A percentile compares a stretch with the other conserved stretches of the same genome.
phyloP scores from a whole-genome alignment of 2,329 filamentous ascomycete species.

The Didymella sp. region DNA sequence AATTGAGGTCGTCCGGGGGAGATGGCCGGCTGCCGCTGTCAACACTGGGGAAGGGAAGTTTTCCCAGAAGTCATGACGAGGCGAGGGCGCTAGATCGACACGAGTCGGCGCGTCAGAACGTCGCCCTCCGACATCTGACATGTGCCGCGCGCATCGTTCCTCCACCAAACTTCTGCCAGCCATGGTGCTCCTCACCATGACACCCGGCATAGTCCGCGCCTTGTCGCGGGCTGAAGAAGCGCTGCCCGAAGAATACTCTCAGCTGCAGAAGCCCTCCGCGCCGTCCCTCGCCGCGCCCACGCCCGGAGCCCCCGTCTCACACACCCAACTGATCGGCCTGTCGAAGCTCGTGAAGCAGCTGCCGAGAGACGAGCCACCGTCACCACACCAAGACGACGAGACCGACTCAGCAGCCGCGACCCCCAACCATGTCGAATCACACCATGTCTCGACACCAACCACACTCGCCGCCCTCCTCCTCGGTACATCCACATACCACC shows the following conservation, averaged over 20 bases:
- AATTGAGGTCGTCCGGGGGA: conserved; percentile 10
- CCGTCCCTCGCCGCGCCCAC: conserved; percentile 59
- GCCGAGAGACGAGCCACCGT: neutral
- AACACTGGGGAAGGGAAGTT: conserved; percentile 27
- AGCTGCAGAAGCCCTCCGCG: conserved; percentile 49
- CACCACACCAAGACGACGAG: neutral
- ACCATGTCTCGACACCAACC: neutral
- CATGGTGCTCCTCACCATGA: conserved; percentile 85
- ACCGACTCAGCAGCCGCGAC: too few species aligned
- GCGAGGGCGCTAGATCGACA: conserved; percentile 18
- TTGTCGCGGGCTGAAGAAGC: conserved; percentile 52
- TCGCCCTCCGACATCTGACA: conserved; percentile 9
- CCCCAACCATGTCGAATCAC: too few species aligned
- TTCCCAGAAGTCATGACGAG: conserved; percentile 42
- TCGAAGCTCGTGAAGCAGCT: conserved; percentile 60
- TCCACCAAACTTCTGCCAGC: neutral
- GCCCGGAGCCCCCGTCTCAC: conserved; percentile 73
- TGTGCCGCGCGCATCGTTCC: neutral
- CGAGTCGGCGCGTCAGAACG: conserved; percentile 4
- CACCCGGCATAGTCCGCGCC: conserved; percentile 69
- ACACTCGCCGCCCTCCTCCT: conserved; percentile 74
- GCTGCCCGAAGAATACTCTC: conserved; percentile 23
- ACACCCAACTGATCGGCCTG: conserved; percentile 70
- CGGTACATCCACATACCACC: conserved; percentile 82
- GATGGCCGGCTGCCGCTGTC: conserved; percentile 21